These are phyloP conservation scores for Epichloe gansuensis DNA, from an alignment of 2,329 filamentous ascomycete genomes.

Conservation along the genomic window DNA sequence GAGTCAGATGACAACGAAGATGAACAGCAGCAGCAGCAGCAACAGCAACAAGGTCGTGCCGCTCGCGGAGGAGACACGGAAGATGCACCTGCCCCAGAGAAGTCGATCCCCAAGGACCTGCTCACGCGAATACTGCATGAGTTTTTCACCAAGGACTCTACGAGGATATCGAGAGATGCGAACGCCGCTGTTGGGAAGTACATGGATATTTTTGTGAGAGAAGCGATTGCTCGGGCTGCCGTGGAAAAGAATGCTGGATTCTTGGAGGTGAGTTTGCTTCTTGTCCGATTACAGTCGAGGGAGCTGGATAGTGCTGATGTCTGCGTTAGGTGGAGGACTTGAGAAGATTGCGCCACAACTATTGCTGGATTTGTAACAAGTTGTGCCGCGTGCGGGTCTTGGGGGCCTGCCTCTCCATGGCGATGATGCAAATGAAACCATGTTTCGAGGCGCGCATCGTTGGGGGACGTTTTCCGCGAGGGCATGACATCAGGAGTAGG, in stretches of 20 bases:
- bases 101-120: constrained; percentile 58
- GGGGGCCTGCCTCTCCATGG: too few species aligned
- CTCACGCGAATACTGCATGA: constrained; percentile 68
- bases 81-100: constrained; percentile 25
- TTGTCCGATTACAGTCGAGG: too few species aligned
- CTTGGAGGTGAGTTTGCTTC: constrained; percentile 49
- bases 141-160: constrained; percentile 60
- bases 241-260: constrained; percentile 60
- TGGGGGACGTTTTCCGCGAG: too few species aligned
- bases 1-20: constrained; percentile 21
- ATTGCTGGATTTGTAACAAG: constrained; percentile 51
- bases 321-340: constrained; percentile 63
- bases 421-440: too few species aligned
- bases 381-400: neutral
- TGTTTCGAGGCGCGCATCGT: too few species aligned
- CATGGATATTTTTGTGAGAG: constrained; percentile 80
- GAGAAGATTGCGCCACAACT: constrained; percentile 76
- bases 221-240: constrained; percentile 71
- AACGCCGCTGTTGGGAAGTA: constrained; percentile 71
- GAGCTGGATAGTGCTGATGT: neutral
- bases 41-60: constrained; percentile 3
- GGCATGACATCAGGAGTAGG: too few species aligned
- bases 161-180: constrained; percentile 64
- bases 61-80: constrained; percentile 13
- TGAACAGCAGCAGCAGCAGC: constrained; percentile 4